These are phyloP conservation scores for Gremmenia infestans DNA, from an alignment of 2,329 filamentous ascomycete genomes.

Conservation along the genomic window DNA sequence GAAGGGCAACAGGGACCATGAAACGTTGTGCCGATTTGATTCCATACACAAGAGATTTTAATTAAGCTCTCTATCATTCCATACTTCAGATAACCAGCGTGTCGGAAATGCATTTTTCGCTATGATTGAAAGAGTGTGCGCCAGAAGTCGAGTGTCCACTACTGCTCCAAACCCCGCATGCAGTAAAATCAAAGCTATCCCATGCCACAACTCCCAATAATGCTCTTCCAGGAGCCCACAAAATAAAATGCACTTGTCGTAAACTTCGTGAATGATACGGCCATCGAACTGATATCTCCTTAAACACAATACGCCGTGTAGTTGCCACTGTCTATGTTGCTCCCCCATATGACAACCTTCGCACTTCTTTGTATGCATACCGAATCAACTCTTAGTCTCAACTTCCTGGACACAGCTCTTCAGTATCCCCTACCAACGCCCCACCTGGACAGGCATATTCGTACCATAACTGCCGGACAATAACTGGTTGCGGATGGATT, in stretches of 20 bases:
- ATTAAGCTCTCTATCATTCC: neutral
- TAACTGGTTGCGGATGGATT: slow-evolving; percentile 58
- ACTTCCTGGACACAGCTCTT: slow-evolving; percentile 2
- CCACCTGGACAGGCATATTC: slow-evolving; percentile 50
- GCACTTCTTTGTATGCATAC: slow-evolving; percentile 18
- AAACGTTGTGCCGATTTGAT: too few relatives aligned
- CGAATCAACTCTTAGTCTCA: slow-evolving; percentile 7
- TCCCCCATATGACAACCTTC: slow-evolving; percentile 20
- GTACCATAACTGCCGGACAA: slow-evolving; percentile 56
- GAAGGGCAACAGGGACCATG: too few relatives aligned
- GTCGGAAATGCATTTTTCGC: slow-evolving; percentile 4
- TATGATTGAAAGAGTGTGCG: slow-evolving; percentile 22
- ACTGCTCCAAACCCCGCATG: slow-evolving; percentile 17
- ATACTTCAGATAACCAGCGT: neutral
- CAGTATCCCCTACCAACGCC: slow-evolving; percentile 46
- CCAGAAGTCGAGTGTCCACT: slow-evolving; percentile 16
- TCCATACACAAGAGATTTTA: neutral
- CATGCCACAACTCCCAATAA: slow-evolving; percentile 24
- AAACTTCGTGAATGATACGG: slow-evolving; percentile 27
- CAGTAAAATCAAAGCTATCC: slow-evolving; percentile 19
- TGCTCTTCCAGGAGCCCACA: slow-evolving; percentile 17
- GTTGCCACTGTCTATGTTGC: slow-evolving; percentile 17
- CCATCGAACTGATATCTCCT: slow-evolving; percentile 17
- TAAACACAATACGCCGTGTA: slow-evolving; percentile 24
- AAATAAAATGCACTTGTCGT: slow-evolving; percentile 27